phyloP scores from a whole-genome alignment of 345 rosid species.

The Citrus sinensis region DVS_A1.0 CM039169.1:19563501-19564000 shows the following conservation, averaged over 20 bases:
- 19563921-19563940: slow-evolving; percentile 80
- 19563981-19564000: slow-evolving; percentile 64
- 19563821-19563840: too few species aligned
- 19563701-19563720: too few species aligned
- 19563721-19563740: too few species aligned
- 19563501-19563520: background rate
- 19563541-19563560: slow-evolving; percentile 94
- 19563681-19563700: too few species aligned
- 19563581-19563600: slow-evolving; percentile 87
- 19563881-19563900: background rate
- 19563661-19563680: background rate
- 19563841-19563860: too few species aligned
- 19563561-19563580: slow-evolving; percentile 71
- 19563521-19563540: slow-evolving; percentile 73
- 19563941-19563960: slow-evolving; percentile 90
- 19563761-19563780: too few species aligned
- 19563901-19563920: slow-evolving; percentile 71
- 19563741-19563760: too few species aligned
- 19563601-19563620: slow-evolving; percentile 43
- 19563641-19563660: background rate
- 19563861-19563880: too few species aligned
- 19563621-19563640: background rate
- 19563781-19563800: too few species aligned
- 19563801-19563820: too few species aligned
- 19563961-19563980: slow-evolving; percentile 83